phyloP scores from a whole-genome alignment of 495 filamentous ascomycete genomes.

The Letharia lupina region DNA sequence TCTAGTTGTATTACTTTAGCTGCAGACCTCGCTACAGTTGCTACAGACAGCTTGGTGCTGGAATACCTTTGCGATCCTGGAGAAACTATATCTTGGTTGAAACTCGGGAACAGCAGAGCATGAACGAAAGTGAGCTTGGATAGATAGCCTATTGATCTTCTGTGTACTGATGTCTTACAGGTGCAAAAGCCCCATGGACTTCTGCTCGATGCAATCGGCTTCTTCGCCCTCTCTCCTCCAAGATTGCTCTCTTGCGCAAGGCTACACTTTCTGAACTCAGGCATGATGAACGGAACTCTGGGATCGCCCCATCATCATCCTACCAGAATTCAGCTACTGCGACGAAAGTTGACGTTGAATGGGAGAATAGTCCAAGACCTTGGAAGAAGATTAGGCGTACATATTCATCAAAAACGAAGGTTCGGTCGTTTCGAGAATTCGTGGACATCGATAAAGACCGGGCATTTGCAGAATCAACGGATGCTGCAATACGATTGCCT shows the following conservation, averaged over 20 bases:
- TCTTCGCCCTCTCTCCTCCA: constrained; percentile 45
- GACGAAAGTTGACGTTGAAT: constrained; percentile 19
- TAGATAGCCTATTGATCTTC: too few relatives aligned
- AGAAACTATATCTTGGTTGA: background rate
- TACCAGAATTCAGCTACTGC: background rate
- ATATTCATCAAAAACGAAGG: constrained; percentile 27
- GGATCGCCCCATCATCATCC: background rate
- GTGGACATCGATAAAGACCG: background rate
- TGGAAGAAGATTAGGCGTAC: constrained; percentile 29
- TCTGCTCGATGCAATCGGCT: constrained; percentile 48
- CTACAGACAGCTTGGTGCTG: background rate
- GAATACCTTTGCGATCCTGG: background rate
- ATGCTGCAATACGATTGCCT: constrained; percentile 12
- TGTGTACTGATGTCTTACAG: background rate
- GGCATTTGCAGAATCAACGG: background rate
- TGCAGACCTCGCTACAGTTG: background rate
- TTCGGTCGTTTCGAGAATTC: background rate
- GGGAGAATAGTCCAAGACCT: constrained; percentile 22
- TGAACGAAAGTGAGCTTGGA: background rate
- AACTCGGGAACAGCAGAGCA: background rate
- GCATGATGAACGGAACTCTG: constrained; percentile 2
- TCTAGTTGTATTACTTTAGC: constrained; percentile 7
- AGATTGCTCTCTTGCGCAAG: constrained; percentile 44
- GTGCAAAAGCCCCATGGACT: constrained; percentile 38
- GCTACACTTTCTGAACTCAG: constrained; percentile 19